Percentiles rank a stretch among this genome's conserved stretches.
phyloP scores from a whole-genome alignment of 352 stramenopile species.

The Phytophthora fragariae region DNA sequence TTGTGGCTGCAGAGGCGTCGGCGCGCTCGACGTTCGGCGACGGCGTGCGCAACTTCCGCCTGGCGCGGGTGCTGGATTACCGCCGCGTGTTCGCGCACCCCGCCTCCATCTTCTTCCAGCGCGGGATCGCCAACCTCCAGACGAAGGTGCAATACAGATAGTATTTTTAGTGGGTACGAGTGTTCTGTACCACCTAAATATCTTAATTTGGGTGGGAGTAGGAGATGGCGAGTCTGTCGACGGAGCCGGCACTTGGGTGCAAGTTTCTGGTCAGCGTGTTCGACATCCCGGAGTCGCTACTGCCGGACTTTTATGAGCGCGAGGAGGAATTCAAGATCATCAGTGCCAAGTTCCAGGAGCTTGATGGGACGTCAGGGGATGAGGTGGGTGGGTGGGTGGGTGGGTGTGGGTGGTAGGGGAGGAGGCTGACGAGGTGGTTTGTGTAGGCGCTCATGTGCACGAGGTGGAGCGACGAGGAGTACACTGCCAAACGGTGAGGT shows the following conservation, averaged over 20 bases:
- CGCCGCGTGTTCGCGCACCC: slow-evolving; percentile 92
- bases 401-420: neutral
- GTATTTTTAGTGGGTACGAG: neutral
- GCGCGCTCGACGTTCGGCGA: slow-evolving; percentile 90
- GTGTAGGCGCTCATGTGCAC: slow-evolving; percentile 85
- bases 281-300: slow-evolving; percentile 61
- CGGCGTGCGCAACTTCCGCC: slow-evolving; percentile 87
- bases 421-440: neutral
- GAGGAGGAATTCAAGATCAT: slow-evolving; percentile 93
- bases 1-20: slow-evolving; percentile 57
- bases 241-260: slow-evolving; percentile 62
- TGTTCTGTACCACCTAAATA: no score
- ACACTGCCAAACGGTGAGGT: slow-evolving; percentile 61
- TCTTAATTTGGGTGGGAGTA: slow-evolving; percentile 27
- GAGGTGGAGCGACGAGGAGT: slow-evolving; percentile 88
- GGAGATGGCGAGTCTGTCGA: slow-evolving; percentile 91
- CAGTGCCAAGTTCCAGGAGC: slow-evolving; percentile 74
- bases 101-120: slow-evolving; percentile 94
- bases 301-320: slow-evolving; percentile 79
- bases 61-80: slow-evolving; percentile 85
- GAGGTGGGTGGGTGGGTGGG: slow-evolving; percentile 24
- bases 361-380: slow-evolving; percentile 47
- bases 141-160: slow-evolving; percentile 58
- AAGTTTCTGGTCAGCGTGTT: slow-evolving; percentile 81
- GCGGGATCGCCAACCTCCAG: slow-evolving; percentile 87